A percentile compares a stretch with the other conserved stretches of the same genome.
Evolutionary conservation across 805 yeast genomes (phyloP).

Genomic region (Geotrichum ghanense): DNA sequence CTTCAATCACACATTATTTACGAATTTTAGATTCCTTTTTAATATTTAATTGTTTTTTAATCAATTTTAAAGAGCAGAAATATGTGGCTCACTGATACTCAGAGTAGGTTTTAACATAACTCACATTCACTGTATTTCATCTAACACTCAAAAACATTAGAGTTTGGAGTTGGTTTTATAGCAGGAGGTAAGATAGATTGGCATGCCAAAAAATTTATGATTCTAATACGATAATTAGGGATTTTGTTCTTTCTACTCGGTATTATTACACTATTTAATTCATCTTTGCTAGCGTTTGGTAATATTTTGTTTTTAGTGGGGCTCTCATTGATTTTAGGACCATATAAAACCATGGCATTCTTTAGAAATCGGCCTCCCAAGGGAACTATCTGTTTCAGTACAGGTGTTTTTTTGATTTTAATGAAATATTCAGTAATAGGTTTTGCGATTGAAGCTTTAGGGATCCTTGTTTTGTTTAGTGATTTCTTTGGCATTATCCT

Average conservation of each 20-base stretch:
- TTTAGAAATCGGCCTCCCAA: conserved; percentile 76
- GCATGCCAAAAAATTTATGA: neutral
- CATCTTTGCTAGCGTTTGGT: conserved; percentile 83
- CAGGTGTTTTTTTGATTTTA: conserved; percentile 69
- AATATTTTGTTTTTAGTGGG: conserved; percentile 76
- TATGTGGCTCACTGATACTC: conserved; percentile 1
- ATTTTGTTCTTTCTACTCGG: conserved; percentile 72
- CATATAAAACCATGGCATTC: conserved; percentile 68
- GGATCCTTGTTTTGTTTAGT: conserved; percentile 84
- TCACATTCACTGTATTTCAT: too few species aligned
- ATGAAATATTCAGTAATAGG: conserved; percentile 73
- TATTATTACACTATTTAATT: conserved; percentile 72
- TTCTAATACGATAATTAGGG: conserved; percentile 24
- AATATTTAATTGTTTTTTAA: too few species aligned
- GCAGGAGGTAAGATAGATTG: conserved; percentile 45
- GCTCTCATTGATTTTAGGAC: conserved; percentile 74
- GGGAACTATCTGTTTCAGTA: conserved; percentile 68
- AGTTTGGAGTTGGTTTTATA: conserved; percentile 87
- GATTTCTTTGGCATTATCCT: conserved; percentile 88
- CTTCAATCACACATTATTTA: too few species aligned
- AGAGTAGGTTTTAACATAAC: neutral
- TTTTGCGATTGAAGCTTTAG: conserved; percentile 72
- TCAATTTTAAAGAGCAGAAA: neutral
- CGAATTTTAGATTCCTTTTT: too few species aligned
- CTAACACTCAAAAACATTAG: conserved; percentile 27